These are phyloP conservation scores for Fusarium compactum DNA, from an alignment of 2,329 filamentous ascomycete genomes.

Conservation along the genomic window DNA sequence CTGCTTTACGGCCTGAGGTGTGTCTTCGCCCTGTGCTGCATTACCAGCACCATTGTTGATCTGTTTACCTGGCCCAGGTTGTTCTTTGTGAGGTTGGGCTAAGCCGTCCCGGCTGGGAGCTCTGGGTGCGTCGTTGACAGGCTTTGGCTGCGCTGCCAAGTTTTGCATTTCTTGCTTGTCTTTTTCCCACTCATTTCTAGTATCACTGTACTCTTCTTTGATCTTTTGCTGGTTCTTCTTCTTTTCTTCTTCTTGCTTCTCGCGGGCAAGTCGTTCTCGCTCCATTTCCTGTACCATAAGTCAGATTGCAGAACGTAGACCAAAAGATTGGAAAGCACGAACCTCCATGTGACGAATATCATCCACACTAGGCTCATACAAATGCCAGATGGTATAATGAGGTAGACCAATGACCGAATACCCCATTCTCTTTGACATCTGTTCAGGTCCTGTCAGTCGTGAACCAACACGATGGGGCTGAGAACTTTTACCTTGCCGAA, in stretches of 20 bases:
- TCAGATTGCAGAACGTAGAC: constrained; percentile 9
- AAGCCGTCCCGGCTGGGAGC: constrained; percentile 30
- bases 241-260: constrained; percentile 75
- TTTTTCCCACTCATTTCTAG: constrained; percentile 86
- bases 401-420: constrained; percentile 95
- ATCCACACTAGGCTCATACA: constrained; percentile 98
- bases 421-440: constrained; percentile 98
- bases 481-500: constrained; percentile 85
- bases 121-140: constrained; percentile 29
- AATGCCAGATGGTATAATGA: constrained; percentile 99
- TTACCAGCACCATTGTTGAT: constrained; percentile 20
- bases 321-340: constrained; percentile 38
- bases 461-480: neutral
- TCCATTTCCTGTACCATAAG: constrained; percentile 82
- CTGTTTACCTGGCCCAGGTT: constrained; percentile 20
- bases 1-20: constrained; percentile 20
- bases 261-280: constrained; percentile 80
- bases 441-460: constrained; percentile 27
- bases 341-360: constrained; percentile 97
- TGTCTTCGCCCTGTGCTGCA: constrained; percentile 22
- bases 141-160: constrained; percentile 55
- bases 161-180: constrained; percentile 85
- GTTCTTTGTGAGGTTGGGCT: constrained; percentile 28
- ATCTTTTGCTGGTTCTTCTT: constrained; percentile 80
- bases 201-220: constrained; percentile 82